Percentiles rank a stretch among this genome's conserved stretches.
Conservation (phyloP, 345 rosid genomes). For the Fremontodendron californicum region DNA sequence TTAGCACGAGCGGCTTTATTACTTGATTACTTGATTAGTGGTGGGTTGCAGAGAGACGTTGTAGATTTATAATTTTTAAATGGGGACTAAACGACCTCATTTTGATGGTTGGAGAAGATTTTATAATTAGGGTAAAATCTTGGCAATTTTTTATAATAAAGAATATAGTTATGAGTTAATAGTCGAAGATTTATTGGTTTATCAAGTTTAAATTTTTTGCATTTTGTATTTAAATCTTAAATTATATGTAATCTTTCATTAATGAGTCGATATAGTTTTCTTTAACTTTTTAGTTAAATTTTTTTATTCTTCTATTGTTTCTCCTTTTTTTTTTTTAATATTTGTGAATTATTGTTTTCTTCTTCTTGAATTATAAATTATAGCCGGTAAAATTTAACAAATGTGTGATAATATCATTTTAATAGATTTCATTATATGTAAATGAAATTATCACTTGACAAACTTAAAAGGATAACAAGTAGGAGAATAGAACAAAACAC, state of each 20-base stretch:
- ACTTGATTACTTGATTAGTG: not conserved
- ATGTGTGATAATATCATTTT: no score
- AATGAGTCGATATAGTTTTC: no score
- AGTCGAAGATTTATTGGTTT: not conserved
- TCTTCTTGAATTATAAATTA: no score
- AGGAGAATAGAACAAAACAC: no score
- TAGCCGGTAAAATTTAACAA: no score
- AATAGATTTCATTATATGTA: no score
- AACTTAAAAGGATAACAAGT: no score
- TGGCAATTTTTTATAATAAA: not conserved
- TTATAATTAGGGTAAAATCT: not conserved
- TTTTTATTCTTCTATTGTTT: no score
- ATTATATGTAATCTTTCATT: not conserved
- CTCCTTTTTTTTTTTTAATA: no score
- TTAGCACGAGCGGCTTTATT: slow-evolving; percentile 4
- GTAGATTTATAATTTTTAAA: not conserved
- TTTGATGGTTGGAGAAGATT: not conserved
- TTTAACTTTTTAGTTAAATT: no score
- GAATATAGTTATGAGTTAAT: not conserved
- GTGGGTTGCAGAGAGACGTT: slow-evolving; percentile 28
- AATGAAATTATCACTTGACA: no score
- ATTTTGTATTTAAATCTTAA: not conserved
- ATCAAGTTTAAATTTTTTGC: not conserved
- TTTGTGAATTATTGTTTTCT: no score
- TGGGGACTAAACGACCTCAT: not conserved